Percentiles rank a stretch among this genome's conserved stretches.
Conservation (phyloP, 1,139 yeast species). For the Taphrina flavorubra region DNA sequence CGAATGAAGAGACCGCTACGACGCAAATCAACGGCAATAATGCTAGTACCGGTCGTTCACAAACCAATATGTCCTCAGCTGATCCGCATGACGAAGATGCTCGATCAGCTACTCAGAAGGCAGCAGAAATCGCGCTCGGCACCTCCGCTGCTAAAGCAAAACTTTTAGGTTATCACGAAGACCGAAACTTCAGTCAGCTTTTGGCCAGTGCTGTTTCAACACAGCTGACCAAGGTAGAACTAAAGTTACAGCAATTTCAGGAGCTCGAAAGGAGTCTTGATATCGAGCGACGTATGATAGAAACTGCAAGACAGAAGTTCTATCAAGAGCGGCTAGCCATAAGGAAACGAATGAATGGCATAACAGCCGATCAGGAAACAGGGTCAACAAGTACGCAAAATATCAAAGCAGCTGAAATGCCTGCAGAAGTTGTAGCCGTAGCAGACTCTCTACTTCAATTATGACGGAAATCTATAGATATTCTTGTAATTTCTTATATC, state of each 20-base stretch:
- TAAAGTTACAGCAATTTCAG: constrained; percentile 72
- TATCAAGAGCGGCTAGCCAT: constrained; percentile 79
- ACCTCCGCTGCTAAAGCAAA: constrained; percentile 79
- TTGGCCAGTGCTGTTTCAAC: constrained; percentile 71
- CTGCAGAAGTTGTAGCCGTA: neutral
- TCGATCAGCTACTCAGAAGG: constrained; percentile 46
- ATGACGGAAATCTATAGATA: neutral
- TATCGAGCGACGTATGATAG: constrained; percentile 73
- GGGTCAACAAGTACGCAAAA: neutral
- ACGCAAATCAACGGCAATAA: constrained; percentile 43
- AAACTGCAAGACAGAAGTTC: constrained; percentile 78
- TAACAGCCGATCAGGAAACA: neutral
- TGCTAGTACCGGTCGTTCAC: constrained; percentile 11
- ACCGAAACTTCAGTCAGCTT: constrained; percentile 62
- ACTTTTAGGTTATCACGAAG: constrained; percentile 80
- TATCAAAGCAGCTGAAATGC: neutral
- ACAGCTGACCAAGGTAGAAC: constrained; percentile 74
- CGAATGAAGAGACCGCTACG: constrained; percentile 46
- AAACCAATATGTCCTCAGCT: constrained; percentile 40
- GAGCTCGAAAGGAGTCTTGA: constrained; percentile 80
- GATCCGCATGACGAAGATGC: constrained; percentile 38
- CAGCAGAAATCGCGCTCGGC: constrained; percentile 51
- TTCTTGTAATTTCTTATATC: constrained; percentile 5
- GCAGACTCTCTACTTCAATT: neutral
- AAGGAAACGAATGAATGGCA: constrained; percentile 57